Conservation (phyloP, 768 basidiomycete genomes). For the Calocybe cyanea region DNA sequence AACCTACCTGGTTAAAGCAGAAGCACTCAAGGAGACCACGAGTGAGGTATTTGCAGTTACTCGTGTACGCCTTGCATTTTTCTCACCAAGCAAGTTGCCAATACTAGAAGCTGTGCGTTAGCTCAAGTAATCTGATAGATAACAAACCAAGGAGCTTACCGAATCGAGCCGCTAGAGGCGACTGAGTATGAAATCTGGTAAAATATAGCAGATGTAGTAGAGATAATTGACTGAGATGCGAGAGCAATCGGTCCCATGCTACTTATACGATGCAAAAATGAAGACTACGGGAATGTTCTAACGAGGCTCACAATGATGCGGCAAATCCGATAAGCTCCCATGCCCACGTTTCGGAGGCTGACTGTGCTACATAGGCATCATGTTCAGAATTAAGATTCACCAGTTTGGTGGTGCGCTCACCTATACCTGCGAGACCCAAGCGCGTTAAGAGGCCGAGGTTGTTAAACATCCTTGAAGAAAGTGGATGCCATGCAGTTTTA, state of each 20-base stretch:
- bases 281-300: no score
- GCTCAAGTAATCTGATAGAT: no score
- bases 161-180: constrained; percentile 77
- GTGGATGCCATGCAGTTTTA: constrained; percentile 77
- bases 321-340: constrained; percentile 79
- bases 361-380: constrained; percentile 46
- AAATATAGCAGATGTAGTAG: constrained; percentile 65
- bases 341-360: constrained; percentile 93
- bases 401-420: constrained; percentile 31
- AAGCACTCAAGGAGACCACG: constrained; percentile 56
- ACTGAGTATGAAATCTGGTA: constrained; percentile 83
- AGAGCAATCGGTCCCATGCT: constrained; percentile 77
- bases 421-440: constrained; percentile 82
- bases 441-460: constrained; percentile 64
- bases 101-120: no score
- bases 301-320: constrained; percentile 37
- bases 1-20: constrained; percentile 54
- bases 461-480: constrained; percentile 58
- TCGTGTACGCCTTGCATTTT: constrained; percentile 7
- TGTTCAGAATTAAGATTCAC: not conserved
- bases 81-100: constrained; percentile 13
- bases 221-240: constrained; percentile 84
- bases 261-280: not conserved
- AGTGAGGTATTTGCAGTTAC: constrained; percentile 49
- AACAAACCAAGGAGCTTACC: constrained; percentile 37